Base-by-base conservation (phyloP, 495 filamentous ascomycete genomes). In the Aspergillus heteromorphus region DNA sequence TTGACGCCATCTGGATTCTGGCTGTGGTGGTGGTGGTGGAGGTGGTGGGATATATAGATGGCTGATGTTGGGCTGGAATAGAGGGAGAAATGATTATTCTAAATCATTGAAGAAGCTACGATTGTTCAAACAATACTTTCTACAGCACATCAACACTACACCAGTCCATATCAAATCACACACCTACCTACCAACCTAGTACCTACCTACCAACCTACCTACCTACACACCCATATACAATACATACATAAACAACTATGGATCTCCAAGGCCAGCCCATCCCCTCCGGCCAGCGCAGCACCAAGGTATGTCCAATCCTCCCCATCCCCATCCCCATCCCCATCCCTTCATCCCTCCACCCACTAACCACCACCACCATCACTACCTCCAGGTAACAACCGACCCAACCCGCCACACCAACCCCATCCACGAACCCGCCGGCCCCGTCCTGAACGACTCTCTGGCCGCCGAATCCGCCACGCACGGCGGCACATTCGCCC, bases 401-500 rank as follows among this genome's bases (percentile, higher is more conserved):
- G 82, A 86, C 63, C 76, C 78, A 36, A 56, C 60, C 45, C 59
- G 78, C 53, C 58, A 62, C 30, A 53, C 65, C 16, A 69, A 76
- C 38, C 69, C 73, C 48, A 76, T 74, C 38, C 50, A 66, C 14
- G 84, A 88, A 65, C 67, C 73, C 21, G 64, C 82, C 16, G 84
- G 84, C 53, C 67, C 79, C 40, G 64, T 87, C 11, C 67, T 80
- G 27, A 80, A 75, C 42, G 84, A 87, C 69, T 86, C 83, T 31
- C 80, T 88, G 29, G 85, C 85, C 27, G 84, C 77, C 41, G 81
- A 87, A 57, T 87, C 84, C 11, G 65, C 76, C 48, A 67, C 71
- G 36, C 43, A 59, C 14, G 77, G 77, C 43, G 83, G 83, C 53
- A 63, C 60, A 25, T 87, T 82, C 70, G 66, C 67, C 29, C 62